Conservation (phyloP, 192 early-diverging fungal species). For the Coemansia aciculifera region DNA sequence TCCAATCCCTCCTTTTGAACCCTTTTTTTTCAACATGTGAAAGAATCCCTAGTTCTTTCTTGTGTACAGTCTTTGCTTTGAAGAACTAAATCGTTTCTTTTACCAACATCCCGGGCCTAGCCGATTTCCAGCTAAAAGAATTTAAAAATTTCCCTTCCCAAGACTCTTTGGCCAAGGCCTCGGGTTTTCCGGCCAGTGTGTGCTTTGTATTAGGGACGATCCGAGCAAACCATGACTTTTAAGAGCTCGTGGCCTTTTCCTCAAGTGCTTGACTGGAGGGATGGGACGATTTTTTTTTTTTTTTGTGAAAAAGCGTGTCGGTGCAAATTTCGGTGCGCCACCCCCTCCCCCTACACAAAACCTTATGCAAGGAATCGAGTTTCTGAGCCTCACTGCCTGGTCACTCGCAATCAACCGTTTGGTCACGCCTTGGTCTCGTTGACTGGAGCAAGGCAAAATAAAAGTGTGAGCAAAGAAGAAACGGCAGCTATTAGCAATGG, state of each 20-base stretch:
- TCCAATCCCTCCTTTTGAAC: not conserved
- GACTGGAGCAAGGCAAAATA: not conserved
- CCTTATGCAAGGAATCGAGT: too few relatives aligned
- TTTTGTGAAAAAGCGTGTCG: not conserved
- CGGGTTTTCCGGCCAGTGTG: not conserved
- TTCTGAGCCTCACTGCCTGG: not conserved
- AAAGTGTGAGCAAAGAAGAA: not conserved
- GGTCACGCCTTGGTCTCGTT: not conserved
- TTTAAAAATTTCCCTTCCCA: not conserved
- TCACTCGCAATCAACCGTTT: not conserved
- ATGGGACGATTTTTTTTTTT: not conserved
- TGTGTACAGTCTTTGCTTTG: not conserved
- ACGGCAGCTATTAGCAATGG: not conserved
- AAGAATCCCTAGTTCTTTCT: not conserved
- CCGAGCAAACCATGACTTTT: not conserved
- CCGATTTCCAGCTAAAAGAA: not conserved
- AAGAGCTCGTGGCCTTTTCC: not conserved
- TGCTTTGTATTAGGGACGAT: not conserved
- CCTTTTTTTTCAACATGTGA: conserved; percentile 5
- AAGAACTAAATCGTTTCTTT: not conserved
- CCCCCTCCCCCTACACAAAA: not conserved
- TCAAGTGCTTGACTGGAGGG: not conserved
- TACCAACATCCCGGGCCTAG: not conserved
- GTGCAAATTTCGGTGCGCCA: conserved; percentile 1
- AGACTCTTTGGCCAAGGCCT: not conserved